These are phyloP conservation scores for Vanrija humicola DNA, from an alignment of 1,284 basidiomycete genomes.

Conservation along the genomic window DNA sequence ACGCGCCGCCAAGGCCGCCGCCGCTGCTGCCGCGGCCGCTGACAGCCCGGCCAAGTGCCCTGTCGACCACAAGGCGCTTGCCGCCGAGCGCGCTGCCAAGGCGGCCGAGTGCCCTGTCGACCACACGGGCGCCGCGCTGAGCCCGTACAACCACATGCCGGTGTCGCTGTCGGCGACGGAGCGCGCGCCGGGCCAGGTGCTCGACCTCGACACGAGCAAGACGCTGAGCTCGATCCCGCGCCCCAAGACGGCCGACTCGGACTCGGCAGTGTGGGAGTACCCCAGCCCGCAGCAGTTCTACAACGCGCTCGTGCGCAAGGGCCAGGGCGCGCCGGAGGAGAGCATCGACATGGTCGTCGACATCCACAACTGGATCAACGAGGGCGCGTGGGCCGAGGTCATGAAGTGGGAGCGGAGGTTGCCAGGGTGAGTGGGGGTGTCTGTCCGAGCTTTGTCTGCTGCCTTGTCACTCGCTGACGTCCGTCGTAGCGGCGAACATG, in stretches of 20 bases:
- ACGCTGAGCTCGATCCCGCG: constrained; percentile 82
- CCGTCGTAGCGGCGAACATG: constrained; percentile 48
- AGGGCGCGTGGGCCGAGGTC: constrained; percentile 94
- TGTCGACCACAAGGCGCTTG: constrained; percentile 14
- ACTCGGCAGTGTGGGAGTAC: constrained; percentile 75
- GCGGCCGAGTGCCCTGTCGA: constrained; percentile 44
- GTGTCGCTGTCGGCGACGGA: constrained; percentile 56
- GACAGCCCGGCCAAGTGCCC: constrained; percentile 13
- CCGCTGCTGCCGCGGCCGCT: not conserved
- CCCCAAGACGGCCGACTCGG: constrained; percentile 48
- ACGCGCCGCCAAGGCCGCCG: constrained; percentile 3
- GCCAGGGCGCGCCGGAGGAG: constrained; percentile 96
- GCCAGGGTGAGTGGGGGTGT: constrained; percentile 43
- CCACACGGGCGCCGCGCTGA: constrained; percentile 50
- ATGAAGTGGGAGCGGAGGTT: constrained; percentile 82
- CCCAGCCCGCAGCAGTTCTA: constrained; percentile 98
- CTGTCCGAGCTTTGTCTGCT: too few relatives aligned
- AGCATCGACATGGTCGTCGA: constrained; percentile 95
- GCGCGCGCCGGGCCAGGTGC: constrained; percentile 38
- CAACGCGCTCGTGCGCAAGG: constrained; percentile 93
- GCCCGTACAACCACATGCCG: constrained; percentile 90
- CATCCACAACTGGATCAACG: constrained; percentile 98
- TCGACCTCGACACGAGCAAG: constrained; percentile 69
- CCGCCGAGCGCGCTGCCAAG: not conserved
- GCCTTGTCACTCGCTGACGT: too few relatives aligned